A percentile compares a stretch with the other conserved stretches of the same genome.
These are phyloP conservation scores for Cruciata laevipes DNA, from an alignment of 257 asterid species.

Conservation along the genomic window DNA sequence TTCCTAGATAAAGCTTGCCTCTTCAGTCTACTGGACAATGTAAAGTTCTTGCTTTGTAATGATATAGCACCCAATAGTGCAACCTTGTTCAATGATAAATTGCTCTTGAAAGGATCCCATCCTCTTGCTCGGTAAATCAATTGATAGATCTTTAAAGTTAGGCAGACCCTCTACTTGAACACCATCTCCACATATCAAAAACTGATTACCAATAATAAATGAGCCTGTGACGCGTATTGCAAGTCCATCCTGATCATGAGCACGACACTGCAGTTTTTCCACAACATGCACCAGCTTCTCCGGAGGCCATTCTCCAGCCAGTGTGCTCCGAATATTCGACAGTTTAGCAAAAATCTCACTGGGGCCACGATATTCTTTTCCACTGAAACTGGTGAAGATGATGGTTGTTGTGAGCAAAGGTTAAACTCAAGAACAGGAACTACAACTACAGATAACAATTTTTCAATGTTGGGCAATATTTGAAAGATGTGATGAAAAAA, in stretches of 20 bases:
- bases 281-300: conserved; percentile 94
- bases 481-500: neutral
- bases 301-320: conserved; percentile 92
- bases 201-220: conserved; percentile 80
- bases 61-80: conserved; percentile 56
- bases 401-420: conserved; percentile 16
- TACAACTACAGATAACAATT: neutral
- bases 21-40: conserved; percentile 30
- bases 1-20: neutral
- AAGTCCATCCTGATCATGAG: conserved; percentile 57
- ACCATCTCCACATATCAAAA: conserved; percentile 94
- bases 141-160: conserved; percentile 60
- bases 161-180: conserved; percentile 89
- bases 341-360: conserved; percentile 43
- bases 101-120: conserved; percentile 92
- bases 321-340: conserved; percentile 65
- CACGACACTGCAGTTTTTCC: conserved; percentile 92
- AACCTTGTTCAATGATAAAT: conserved; percentile 48
- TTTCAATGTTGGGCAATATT: neutral
- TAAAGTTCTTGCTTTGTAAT: conserved; percentile 84
- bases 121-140: conserved; percentile 67
- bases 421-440: conserved; percentile 5
- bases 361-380: conserved; percentile 60
- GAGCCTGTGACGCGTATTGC: conserved; percentile 87
- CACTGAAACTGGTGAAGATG: conserved; percentile 53